These are phyloP conservation scores for Hypoxylon trugodes DNA, from an alignment of 495 filamentous ascomycete genomes.

Conservation along the genomic window DNA sequence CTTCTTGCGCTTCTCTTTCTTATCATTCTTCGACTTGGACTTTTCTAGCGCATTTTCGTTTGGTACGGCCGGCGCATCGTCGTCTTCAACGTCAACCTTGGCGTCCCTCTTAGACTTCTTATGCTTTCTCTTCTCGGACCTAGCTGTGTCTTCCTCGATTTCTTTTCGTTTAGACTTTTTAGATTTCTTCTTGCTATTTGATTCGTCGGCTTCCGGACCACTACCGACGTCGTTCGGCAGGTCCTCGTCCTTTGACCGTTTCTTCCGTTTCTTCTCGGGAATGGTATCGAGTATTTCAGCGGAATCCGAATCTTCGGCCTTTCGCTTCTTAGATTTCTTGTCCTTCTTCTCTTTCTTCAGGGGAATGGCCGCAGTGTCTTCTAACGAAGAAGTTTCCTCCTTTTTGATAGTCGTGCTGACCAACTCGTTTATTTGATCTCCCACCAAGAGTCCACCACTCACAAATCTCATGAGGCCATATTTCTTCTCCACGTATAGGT, in stretches of 20 bases:
- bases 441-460: slow-evolving; percentile 77
- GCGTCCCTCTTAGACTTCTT: slow-evolving; percentile 38
- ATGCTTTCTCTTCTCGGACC: slow-evolving; percentile 39
- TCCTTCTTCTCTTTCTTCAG: slow-evolving; percentile 39
- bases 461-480: slow-evolving; percentile 83
- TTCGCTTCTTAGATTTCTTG: slow-evolving; percentile 55
- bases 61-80: background rate
- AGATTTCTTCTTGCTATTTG: slow-evolving; percentile 43
- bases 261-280: slow-evolving; percentile 51
- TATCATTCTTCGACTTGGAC: slow-evolving; percentile 47
- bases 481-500: slow-evolving; percentile 71
- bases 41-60: slow-evolving; percentile 40
- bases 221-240: slow-evolving; percentile 5
- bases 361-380: slow-evolving; percentile 1
- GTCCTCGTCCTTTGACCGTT: slow-evolving; percentile 43
- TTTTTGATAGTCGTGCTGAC: slow-evolving; percentile 12
- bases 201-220: slow-evolving; percentile 41
- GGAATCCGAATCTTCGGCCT: slow-evolving; percentile 45
- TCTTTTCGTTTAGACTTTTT: slow-evolving; percentile 49
- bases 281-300: slow-evolving; percentile 33
- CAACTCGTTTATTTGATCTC: slow-evolving; percentile 61
- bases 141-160: slow-evolving; percentile 34
- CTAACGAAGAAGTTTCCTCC: slow-evolving; percentile 5
- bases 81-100: slow-evolving; percentile 9
- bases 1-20: slow-evolving; percentile 58